These are phyloP conservation scores for Plasmodium gallinaceum DNA, from an alignment of 169 alveolate genomes.

Conservation along the genomic window DNA sequence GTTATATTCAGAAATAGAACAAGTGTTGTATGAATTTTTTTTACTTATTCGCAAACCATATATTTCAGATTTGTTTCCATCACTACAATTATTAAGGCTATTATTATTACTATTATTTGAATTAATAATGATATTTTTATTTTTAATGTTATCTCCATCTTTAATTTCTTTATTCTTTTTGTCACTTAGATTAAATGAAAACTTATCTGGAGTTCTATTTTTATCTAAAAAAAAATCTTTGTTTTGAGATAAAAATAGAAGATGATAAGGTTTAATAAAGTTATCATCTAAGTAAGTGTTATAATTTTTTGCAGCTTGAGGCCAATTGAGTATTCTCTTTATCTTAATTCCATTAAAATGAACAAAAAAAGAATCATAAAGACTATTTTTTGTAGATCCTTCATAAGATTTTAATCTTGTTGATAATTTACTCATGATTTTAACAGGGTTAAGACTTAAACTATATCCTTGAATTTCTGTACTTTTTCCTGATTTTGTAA, in stretches of 20 bases:
- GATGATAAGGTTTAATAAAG: constrained; percentile 48
- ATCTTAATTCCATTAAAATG: constrained; percentile 66
- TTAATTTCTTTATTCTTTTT: not conserved
- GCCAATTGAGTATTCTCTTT: constrained; percentile 57
- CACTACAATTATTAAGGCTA: constrained; percentile 14
- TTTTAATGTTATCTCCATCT: not conserved
- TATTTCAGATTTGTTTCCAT: constrained; percentile 42
- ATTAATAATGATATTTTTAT: not conserved
- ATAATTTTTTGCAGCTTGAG: constrained; percentile 50
- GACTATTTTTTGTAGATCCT: constrained; percentile 3
- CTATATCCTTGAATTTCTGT: constrained; percentile 75
- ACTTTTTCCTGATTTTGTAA: constrained; percentile 69
- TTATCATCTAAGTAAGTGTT: constrained; percentile 38
- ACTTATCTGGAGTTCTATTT: constrained; percentile 2
- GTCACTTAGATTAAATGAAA: constrained; percentile 24
- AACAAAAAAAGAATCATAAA: constrained; percentile 66
- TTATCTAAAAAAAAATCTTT: not conserved
- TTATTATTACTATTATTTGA: not conserved
- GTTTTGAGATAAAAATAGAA: constrained; percentile 18
- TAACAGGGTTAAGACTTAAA: constrained; percentile 40
- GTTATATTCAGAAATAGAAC: constrained; percentile 3
- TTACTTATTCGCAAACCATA: constrained; percentile 17
- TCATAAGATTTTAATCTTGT: constrained; percentile 42
- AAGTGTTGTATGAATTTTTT: not conserved
- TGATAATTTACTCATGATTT: constrained; percentile 33